Percentiles rank a stretch among this genome's conserved stretches.
These are phyloP conservation scores for Leptomonas pyrrhocoris DNA, from an alignment of 208 protist genomes.

Conservation along the genomic window DNA sequence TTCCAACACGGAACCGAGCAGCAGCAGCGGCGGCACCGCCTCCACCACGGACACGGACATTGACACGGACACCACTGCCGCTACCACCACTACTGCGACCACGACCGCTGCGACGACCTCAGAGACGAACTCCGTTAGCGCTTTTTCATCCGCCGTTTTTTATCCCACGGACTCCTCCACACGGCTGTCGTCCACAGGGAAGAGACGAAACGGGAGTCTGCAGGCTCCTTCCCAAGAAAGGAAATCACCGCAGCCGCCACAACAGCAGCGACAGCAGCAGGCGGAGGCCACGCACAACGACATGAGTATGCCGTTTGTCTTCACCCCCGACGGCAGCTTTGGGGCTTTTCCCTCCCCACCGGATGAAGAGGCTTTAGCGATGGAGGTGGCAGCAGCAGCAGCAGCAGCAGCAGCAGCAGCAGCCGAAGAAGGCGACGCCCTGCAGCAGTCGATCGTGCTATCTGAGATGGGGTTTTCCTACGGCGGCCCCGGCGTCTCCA, in stretches of 20 bases:
- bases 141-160: conserved; percentile 1
- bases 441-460: conserved; percentile 7
- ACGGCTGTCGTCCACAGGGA: not conserved
- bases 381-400: no score
- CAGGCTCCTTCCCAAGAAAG: no score
- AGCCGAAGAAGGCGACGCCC: not conserved
- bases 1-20: not conserved
- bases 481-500: not conserved
- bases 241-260: not conserved
- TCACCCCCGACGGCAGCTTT: conserved; percentile 11
- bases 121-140: conserved; percentile 7
- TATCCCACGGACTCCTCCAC: not conserved
- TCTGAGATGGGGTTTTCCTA: conserved; percentile 20
- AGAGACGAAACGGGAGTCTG: not conserved
- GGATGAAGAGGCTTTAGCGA: not conserved
- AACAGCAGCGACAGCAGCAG: not conserved
- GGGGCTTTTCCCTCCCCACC: conserved; percentile 3
- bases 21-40: no score
- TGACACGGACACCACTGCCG: not conserved
- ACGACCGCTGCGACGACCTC: not conserved
- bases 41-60: no score
- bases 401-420: not conserved
- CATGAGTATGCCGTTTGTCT: conserved; percentile 17
- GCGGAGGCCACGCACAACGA: conserved; percentile 3
- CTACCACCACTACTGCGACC: not conserved